These are phyloP conservation scores for Kentomonas sorsogonicus DNA, from an alignment of 208 protist species.

Conservation along the genomic window DNA sequence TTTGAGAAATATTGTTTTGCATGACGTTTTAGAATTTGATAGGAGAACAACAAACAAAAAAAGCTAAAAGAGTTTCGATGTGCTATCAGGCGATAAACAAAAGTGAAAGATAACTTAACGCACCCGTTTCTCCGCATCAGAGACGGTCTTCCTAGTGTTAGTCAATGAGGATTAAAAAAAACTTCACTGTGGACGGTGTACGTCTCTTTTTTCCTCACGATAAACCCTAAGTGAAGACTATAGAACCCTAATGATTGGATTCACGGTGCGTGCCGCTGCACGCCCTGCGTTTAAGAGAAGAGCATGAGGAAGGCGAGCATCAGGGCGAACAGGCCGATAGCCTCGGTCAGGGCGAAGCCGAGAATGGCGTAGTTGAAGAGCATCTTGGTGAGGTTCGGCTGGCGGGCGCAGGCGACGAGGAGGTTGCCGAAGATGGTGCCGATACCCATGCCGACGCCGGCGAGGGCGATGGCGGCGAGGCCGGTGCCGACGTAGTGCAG, in stretches of 20 bases:
- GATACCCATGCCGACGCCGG: conserved; percentile 49
- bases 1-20: not conserved
- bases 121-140: not conserved
- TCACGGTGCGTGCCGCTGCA: too few species aligned
- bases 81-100: not conserved
- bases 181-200: conserved; percentile 5
- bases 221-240: too few species aligned
- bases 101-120: not conserved
- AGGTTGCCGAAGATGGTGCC: conserved; percentile 64
- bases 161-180: conserved; percentile 13
- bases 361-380: conserved; percentile 83
- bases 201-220: too few species aligned
- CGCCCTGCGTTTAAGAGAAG: conserved; percentile 66
- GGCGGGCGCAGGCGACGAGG: conserved; percentile 61
- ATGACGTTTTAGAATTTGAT: not conserved
- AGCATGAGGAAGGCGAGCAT: conserved; percentile 81
- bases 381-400: conserved; percentile 78
- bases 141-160: too few species aligned
- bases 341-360: conserved; percentile 76
- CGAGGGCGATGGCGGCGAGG: conserved; percentile 65
- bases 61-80: conserved; percentile 14
- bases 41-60: conserved; percentile 8
- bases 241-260: too few species aligned
- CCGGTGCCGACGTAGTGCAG: conserved; percentile 73
- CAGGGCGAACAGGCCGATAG: conserved; percentile 70